Base-by-base conservation (phyloP, 805 yeast genomes). In the Ogataea philodendri region DNA sequence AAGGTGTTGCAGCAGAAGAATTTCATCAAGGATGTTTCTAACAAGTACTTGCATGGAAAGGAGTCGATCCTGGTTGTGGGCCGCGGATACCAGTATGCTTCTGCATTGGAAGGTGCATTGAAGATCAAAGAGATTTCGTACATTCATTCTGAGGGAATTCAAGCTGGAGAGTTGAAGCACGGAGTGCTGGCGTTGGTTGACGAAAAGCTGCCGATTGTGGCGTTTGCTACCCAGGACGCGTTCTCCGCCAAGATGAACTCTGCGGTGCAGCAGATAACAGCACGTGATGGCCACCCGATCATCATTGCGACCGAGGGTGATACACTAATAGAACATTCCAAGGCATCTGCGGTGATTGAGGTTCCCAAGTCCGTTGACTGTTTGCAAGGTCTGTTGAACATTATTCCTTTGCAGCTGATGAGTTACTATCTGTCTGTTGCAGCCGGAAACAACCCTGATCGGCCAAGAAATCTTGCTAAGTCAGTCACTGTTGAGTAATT, bases 101-200 rank as follows among this genome's bases (percentile, higher is more conserved):
- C 96, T 46, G 97, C 98, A 15, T 73, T 93, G 54, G 99, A 93
- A 68, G 98, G 98, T 60, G 98, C 99, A 9, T 76, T 93, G 57
- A 93, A 93, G 69, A 90, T 93, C 61, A 93, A 93, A 69, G 99
- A 93, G 66, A 93, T 93, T 45, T 90, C 97, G 3, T 93, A 93
- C 64, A 93, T 93, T 87, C 99, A 93, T 63, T 87, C 97, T 14
- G 99, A 93, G 69, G 99, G 98, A 70, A 96, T 93, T 35, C 78
- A 93, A 48, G 98, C 99, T 15, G 99, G 98, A 63, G 99, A 93
- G 67, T 78, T 93, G 66, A 93, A 93, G 65, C 99, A 93, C 60
- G 99, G 99, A 67, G 96, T 87, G 20, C 76, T 93, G 55, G 99
- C 99, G 6, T 74, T 93, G 42, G 97, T 93, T 42, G 99, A 93